phyloP scores from a whole-genome alignment of 1,284 basidiomycete species.

The Trametes sp. region DNA sequence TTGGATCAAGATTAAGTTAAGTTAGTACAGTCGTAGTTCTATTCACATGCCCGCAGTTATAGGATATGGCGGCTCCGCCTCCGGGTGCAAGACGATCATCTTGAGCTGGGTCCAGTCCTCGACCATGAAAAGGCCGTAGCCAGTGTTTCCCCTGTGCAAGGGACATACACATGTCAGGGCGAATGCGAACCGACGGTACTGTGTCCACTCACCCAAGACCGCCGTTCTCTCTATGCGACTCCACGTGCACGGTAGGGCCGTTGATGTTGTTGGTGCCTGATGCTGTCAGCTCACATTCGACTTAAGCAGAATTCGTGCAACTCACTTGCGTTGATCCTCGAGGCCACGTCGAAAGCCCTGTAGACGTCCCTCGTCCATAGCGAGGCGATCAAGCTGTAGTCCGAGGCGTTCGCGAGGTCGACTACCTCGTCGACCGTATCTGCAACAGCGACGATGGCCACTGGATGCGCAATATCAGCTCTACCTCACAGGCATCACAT shows the following conservation, averaged over 20 bases:
- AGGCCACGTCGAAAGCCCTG: constrained; percentile 55
- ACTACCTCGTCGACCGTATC: constrained; percentile 59
- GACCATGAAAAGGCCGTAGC: constrained; percentile 61
- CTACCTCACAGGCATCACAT: no score
- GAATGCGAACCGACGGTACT: not conserved
- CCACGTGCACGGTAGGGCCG: constrained; percentile 41
- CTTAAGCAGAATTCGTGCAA: not conserved
- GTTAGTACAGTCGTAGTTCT: not conserved
- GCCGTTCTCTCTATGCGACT: constrained; percentile 32
- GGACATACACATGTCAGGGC: not conserved
- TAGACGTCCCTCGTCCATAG: constrained; percentile 62
- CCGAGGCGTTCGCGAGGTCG: constrained; percentile 59
- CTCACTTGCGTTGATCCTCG: constrained; percentile 55
- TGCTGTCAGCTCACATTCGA: not conserved
- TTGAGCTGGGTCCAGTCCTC: constrained; percentile 58
- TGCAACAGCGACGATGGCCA: constrained; percentile 56
- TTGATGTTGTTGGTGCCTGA: constrained; percentile 54
- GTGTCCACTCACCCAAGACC: constrained; percentile 43
- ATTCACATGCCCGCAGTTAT: constrained; percentile 5
- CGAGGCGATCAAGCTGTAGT: constrained; percentile 59
- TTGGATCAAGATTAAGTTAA: no score
- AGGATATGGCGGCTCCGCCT: constrained; percentile 10
- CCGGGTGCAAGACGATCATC: constrained; percentile 36
- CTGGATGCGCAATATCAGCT: constrained; percentile 10
- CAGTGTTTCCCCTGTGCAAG: constrained; percentile 53